Evolutionary conservation across 495 filamentous ascomycete species (phyloP).

Genomic region (Cetradonia linearis): DNA sequence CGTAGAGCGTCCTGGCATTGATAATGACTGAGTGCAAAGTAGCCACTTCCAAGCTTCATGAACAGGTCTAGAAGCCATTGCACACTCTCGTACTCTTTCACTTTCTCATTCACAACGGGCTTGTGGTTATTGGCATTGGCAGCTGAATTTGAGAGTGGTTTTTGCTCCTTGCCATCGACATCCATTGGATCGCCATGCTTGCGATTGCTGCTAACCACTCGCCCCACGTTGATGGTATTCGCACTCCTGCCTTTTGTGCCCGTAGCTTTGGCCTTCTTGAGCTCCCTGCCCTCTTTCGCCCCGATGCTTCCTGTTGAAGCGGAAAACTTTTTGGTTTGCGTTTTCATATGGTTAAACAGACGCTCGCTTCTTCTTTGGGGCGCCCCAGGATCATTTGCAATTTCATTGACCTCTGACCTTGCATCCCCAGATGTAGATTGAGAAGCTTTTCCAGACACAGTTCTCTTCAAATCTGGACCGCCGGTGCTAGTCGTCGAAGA

Average conservation of each 20-base stretch:
- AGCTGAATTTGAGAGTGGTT: slow-evolving; percentile 26
- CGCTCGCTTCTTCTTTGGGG: slow-evolving; percentile 70
- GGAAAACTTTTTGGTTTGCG: slow-evolving; percentile 47
- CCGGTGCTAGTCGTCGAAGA: slow-evolving; percentile 28
- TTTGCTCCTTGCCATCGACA: slow-evolving; percentile 49
- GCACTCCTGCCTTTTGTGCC: slow-evolving; percentile 44
- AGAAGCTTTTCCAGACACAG: slow-evolving; percentile 70
- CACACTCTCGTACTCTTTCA: slow-evolving; percentile 65
- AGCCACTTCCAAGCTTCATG: slow-evolving; percentile 69
- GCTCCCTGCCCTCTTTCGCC: slow-evolving; percentile 53
- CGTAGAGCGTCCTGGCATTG: slow-evolving; percentile 65
- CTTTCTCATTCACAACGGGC: slow-evolving; percentile 35
- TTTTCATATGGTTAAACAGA: slow-evolving; percentile 61
- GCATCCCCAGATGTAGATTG: slow-evolving; percentile 45
- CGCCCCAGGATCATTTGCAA: slow-evolving; percentile 51
- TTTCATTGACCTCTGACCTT: slow-evolving; percentile 9
- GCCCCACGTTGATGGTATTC: slow-evolving; percentile 55
- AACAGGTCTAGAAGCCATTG: slow-evolving; percentile 73
- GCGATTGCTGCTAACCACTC: slow-evolving; percentile 79
- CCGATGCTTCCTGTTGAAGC: slow-evolving; percentile 35
- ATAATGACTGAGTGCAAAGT: slow-evolving; percentile 65
- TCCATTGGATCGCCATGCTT: slow-evolving; percentile 60
- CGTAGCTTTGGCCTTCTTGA: slow-evolving; percentile 67
- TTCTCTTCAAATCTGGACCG: slow-evolving; percentile 61
- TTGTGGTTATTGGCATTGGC: slow-evolving; percentile 23